Conservation (phyloP, 2,329 filamentous ascomycete species). For the Nothomitra cinnamomea region DNA sequence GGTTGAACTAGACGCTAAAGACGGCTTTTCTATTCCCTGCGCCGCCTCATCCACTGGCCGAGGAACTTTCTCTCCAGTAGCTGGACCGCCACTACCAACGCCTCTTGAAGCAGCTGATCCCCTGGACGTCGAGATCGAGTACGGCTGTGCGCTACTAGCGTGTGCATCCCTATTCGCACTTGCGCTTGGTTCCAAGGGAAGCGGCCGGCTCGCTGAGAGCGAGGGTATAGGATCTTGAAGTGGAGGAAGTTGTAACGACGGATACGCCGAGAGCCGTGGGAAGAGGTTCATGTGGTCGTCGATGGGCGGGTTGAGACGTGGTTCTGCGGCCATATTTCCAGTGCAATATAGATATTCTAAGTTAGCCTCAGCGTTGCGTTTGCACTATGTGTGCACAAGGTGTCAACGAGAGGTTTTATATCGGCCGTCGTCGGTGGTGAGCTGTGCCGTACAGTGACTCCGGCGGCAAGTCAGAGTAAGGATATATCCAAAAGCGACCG, state of each 20-base stretch:
- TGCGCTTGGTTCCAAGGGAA: conserved; percentile 28
- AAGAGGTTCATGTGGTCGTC: conserved; percentile 14
- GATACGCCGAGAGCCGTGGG: conserved; percentile 25
- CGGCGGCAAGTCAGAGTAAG: too few species aligned
- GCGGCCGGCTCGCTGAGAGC: conserved; percentile 23
- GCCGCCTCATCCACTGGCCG: neutral
- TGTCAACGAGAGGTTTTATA: too few species aligned
- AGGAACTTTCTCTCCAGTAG: neutral
- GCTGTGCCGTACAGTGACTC: too few species aligned
- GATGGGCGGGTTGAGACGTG: conserved; percentile 1
- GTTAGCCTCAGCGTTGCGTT: too few species aligned
- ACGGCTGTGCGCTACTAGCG: conserved; percentile 12
- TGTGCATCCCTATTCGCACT: conserved; percentile 14
- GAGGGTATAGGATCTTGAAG: conserved; percentile 28
- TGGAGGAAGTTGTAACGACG: conserved; percentile 28
- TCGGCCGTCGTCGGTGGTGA: too few species aligned
- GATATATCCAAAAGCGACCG: too few species aligned
- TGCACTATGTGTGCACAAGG: too few species aligned
- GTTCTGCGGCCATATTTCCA: conserved; percentile 4
- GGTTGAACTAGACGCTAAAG: conserved; percentile 18
- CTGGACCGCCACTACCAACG: neutral
- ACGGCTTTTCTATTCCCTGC: conserved; percentile 7
- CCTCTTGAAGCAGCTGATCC: conserved; percentile 15
- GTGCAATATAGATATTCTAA: neutral
- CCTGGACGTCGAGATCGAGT: conserved; percentile 16